These are phyloP conservation scores for Phialophora expanda DNA, from an alignment of 2,329 filamentous ascomycete species.

Conservation along the genomic window DNA sequence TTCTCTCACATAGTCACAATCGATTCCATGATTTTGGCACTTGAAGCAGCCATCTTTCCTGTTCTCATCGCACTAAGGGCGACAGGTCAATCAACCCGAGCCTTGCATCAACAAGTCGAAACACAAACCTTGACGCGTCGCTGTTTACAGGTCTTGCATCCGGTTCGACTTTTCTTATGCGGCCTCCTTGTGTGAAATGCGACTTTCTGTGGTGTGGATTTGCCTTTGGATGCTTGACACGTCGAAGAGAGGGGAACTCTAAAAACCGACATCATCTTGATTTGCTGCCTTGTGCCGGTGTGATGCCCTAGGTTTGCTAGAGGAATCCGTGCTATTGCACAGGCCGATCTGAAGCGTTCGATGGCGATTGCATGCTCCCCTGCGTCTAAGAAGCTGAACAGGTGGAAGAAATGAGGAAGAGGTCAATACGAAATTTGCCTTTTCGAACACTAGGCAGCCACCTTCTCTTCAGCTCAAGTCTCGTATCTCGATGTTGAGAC, in stretches of 20 bases:
- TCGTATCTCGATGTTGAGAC: background rate
- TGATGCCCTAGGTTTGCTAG: constrained; percentile 1
- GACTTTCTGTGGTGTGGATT: constrained; percentile 1
- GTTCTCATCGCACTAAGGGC: constrained; percentile 19
- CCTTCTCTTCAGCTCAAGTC: constrained; percentile 1
- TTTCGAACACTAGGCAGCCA: constrained; percentile 18
- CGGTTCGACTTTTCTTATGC: constrained; percentile 28
- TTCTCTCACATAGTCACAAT: constrained; percentile 27
- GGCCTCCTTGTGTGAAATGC: constrained; percentile 24
- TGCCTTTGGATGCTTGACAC: background rate
- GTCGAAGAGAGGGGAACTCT: constrained; percentile 9
- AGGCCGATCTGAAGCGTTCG: background rate
- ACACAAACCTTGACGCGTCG: constrained; percentile 28
- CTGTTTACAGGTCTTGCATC: constrained; percentile 30
- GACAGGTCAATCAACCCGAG: background rate
- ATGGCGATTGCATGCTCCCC: background rate
- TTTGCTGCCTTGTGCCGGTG: constrained; percentile 8
- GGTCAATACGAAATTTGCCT: constrained; percentile 27
- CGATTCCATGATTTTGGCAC: constrained; percentile 24
- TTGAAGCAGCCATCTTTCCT: constrained; percentile 29
- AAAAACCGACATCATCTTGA: constrained; percentile 25
- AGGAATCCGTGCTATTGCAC: background rate
- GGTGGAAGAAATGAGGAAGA: background rate
- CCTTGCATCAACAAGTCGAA: background rate
- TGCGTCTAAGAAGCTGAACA: background rate